Conservation (phyloP, 176 grass and related monocot species). For the Cocos nucifera region DNA sequence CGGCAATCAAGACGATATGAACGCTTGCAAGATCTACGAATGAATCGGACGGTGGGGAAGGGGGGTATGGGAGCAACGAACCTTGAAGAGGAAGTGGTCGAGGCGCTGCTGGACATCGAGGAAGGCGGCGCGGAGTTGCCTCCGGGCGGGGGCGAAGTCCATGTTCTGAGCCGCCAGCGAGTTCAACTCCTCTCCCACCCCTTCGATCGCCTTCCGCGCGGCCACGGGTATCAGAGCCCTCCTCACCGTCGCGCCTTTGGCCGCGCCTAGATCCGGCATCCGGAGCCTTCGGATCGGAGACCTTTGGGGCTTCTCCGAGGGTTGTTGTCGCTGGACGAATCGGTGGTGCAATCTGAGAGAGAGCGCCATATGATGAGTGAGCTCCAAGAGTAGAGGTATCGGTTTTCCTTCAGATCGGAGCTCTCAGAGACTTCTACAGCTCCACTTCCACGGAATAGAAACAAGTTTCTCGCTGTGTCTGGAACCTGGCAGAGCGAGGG, state of each 20-base stretch:
- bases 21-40: background rate
- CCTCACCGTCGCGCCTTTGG: background rate
- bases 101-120: slow-evolving; percentile 55
- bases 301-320: no score
- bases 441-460: no score
- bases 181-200: slow-evolving; percentile 64
- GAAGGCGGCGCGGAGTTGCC: slow-evolving; percentile 54
- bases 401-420: no score
- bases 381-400: no score
- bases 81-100: slow-evolving; percentile 92
- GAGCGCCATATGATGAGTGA: no score
- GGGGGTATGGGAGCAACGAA: background rate
- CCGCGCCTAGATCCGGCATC: no score
- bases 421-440: no score
- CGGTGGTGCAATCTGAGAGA: no score
- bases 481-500: no score
- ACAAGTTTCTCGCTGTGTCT: no score
- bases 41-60: background rate
- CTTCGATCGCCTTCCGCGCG: slow-evolving; percentile 28
- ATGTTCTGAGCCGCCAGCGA: slow-evolving; percentile 50
- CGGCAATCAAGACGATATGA: background rate
- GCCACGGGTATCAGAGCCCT: background rate
- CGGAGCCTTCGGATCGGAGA: no score
- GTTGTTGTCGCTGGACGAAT: no score
- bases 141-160: slow-evolving; percentile 79